Evolutionary conservation across 2,329 filamentous ascomycete species (phyloP).

Genomic region (Cytospora mali): DNA sequence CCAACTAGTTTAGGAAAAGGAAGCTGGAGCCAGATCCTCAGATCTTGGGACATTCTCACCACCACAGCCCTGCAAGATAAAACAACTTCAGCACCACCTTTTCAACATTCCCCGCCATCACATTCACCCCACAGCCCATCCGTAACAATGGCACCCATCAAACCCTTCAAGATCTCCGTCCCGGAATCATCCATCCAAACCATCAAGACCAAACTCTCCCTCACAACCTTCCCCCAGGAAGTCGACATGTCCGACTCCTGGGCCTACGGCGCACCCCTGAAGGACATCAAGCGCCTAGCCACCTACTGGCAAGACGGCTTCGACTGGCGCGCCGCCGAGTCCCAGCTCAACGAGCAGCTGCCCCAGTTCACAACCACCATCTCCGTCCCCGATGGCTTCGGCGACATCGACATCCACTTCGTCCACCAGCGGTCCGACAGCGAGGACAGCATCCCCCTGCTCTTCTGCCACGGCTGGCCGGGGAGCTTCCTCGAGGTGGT

Average conservation of each 20-base stretch:
- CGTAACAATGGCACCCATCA: constrained; percentile 31
- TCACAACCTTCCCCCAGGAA: constrained; percentile 53
- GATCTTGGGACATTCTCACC: too few species aligned
- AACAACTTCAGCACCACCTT: too few species aligned
- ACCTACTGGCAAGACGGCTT: constrained; percentile 59
- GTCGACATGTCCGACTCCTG: constrained; percentile 47
- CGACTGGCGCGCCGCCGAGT: constrained; percentile 64
- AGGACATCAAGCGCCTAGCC: constrained; percentile 61
- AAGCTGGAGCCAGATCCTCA: too few species aligned
- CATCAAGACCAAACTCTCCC: constrained; percentile 24
- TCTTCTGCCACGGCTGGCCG: constrained; percentile 49
- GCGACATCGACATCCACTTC: constrained; percentile 64
- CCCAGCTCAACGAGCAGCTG: constrained; percentile 56
- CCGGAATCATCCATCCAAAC: constrained; percentile 37
- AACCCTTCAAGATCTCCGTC: constrained; percentile 41
- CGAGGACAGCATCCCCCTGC: constrained; percentile 42
- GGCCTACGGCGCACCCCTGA: constrained; percentile 62
- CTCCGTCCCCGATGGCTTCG: constrained; percentile 60
- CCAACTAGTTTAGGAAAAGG: too few species aligned
- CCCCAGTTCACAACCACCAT: constrained; percentile 61
- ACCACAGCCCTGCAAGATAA: too few species aligned
- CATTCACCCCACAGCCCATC: rapidly evolving
- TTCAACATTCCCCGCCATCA: neutral
- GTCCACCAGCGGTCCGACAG: constrained; percentile 51
- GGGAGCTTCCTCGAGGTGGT: constrained; percentile 44